phyloP scores from a whole-genome alignment of 805 yeast species.

The Komagataella pseudopastoris region DNA sequence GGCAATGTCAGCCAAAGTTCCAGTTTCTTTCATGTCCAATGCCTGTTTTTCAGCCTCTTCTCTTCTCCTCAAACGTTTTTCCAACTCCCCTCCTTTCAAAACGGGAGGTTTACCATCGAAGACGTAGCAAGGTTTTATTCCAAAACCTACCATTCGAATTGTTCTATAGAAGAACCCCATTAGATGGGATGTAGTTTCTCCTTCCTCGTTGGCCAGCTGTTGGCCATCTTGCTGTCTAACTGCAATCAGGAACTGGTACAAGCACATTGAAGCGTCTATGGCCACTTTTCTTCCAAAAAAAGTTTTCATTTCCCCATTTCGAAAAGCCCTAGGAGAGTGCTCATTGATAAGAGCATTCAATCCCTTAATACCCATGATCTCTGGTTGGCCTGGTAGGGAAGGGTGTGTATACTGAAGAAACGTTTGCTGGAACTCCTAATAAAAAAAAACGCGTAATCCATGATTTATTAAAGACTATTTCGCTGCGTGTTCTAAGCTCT shows the following conservation, averaged over 20 bases:
- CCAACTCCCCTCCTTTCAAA: conserved; percentile 83
- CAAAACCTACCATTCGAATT: conserved; percentile 74
- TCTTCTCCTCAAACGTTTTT: conserved; percentile 67
- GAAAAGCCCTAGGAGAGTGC: conserved; percentile 76
- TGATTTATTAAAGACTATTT: no score
- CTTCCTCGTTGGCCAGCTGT: conserved; percentile 74
- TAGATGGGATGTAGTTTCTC: conserved; percentile 86
- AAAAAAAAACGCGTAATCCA: background rate
- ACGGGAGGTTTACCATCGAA: conserved; percentile 98
- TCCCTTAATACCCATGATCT: conserved; percentile 37
- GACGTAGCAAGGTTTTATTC: conserved; percentile 93
- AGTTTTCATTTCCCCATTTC: conserved; percentile 67
- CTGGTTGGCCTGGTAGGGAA: background rate
- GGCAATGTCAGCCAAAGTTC: conserved; percentile 64
- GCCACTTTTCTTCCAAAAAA: conserved; percentile 95
- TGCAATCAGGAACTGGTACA: conserved; percentile 90
- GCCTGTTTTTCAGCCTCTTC: conserved; percentile 73
- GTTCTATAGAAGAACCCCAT: conserved; percentile 97
- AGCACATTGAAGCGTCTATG: conserved; percentile 91
- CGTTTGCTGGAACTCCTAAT: background rate
- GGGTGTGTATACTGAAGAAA: background rate
- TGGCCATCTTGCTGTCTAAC: conserved; percentile 97
- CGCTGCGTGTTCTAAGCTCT: background rate
- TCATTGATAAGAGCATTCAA: conserved; percentile 78
- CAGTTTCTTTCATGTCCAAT: conserved; percentile 65